Percentiles rank a stretch among this genome's conserved stretches.
Evolutionary conservation across 768 basidiomycete species (phyloP).

Genomic region (Xerocomus potaroensis): DNA sequence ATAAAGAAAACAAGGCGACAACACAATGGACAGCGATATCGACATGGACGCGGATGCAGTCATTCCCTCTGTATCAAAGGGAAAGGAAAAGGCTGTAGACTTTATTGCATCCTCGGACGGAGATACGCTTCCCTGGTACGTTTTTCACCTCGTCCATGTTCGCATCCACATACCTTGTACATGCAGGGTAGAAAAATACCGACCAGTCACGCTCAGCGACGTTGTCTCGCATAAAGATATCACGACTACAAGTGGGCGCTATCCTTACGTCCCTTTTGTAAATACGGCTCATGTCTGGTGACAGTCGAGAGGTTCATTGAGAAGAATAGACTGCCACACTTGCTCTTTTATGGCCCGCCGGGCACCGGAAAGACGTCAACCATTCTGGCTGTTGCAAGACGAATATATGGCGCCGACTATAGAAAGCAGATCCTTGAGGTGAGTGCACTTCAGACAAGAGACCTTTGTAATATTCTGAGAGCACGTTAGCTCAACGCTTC

Average conservation of each 20-base stretch:
- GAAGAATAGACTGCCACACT: slow-evolving; percentile 88
- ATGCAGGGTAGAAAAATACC: slow-evolving; percentile 94
- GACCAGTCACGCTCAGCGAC: slow-evolving; percentile 86
- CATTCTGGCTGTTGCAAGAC: slow-evolving; percentile 90
- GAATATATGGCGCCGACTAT: slow-evolving; percentile 86
- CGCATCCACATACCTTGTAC: neutral
- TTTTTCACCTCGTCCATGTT: neutral
- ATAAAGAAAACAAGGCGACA: no score
- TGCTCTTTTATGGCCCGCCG: slow-evolving; percentile 96
- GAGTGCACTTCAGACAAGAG: slow-evolving; percentile 10
- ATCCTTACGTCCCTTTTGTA: neutral
- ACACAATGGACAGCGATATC: slow-evolving; percentile 39
- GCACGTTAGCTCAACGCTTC: slow-evolving; percentile 83
- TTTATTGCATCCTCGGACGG: slow-evolving; percentile 38
- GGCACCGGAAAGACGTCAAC: slow-evolving; percentile 99
- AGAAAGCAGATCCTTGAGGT: slow-evolving; percentile 94
- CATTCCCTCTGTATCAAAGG: slow-evolving; percentile 42
- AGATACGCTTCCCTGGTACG: slow-evolving; percentile 84
- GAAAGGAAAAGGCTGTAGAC: slow-evolving; percentile 64
- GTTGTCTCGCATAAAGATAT: slow-evolving; percentile 98
- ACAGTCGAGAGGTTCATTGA: slow-evolving; percentile 96
- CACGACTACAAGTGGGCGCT: slow-evolving; percentile 73
- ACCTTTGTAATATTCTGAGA: slow-evolving; percentile 1
- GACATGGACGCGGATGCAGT: slow-evolving; percentile 43
- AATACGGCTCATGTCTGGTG: slow-evolving; percentile 4